phyloP scores from a whole-genome alignment of 2,329 filamentous ascomycete genomes.

The Eutypella sp. region DNA sequence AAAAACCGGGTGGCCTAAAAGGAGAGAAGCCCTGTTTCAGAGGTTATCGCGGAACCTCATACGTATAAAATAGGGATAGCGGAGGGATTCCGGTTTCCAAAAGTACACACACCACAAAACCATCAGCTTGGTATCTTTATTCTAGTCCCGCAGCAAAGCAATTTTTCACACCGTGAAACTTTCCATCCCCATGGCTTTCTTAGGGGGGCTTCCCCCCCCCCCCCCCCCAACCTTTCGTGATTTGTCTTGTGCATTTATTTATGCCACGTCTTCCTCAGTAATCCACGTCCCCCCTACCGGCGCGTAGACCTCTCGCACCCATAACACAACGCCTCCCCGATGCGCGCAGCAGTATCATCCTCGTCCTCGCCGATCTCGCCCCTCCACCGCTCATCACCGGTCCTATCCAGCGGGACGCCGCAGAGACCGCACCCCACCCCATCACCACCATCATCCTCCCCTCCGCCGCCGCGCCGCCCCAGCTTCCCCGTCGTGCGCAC shows the following conservation, averaged over 20 bases:
- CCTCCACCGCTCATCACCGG: constrained; percentile 59
- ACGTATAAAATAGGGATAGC: too few species aligned
- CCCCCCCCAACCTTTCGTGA: neutral
- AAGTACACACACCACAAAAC: too few species aligned
- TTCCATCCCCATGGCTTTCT: too few species aligned
- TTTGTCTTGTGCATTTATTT: neutral
- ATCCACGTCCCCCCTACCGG: constrained; percentile 30
- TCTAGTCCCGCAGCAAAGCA: too few species aligned
- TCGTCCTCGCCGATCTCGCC: constrained; percentile 50
- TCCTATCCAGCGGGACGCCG: constrained; percentile 59
- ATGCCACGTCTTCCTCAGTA: neutral
- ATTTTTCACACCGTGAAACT: too few species aligned
- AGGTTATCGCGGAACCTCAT: too few species aligned
- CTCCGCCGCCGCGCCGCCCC: constrained; percentile 32
- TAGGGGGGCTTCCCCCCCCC: too few species aligned
- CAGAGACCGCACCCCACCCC: constrained; percentile 59
- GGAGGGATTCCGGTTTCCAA: too few species aligned
- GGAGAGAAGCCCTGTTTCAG: too few species aligned
- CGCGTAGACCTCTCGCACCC: constrained; percentile 65
- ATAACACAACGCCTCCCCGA: constrained; percentile 54
- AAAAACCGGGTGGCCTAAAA: too few species aligned
- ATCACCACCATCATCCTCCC: neutral
- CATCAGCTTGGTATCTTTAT: too few species aligned
- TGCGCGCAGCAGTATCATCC: constrained; percentile 7
- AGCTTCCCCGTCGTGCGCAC: constrained; percentile 88